phyloP scores from a whole-genome alignment of 257 asterid genomes.

The Agastache rugosa region DNA sequence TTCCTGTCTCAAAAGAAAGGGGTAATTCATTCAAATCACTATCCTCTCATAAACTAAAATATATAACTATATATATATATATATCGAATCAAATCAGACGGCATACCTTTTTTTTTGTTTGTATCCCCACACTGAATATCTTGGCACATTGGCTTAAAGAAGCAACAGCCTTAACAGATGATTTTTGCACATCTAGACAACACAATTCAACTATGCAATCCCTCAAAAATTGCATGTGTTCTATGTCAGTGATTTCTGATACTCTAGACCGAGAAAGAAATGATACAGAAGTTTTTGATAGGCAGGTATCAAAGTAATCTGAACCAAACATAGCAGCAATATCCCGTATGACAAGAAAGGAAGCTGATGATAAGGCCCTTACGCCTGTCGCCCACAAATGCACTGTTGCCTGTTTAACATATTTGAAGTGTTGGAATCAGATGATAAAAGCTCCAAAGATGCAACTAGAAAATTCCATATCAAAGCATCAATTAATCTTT shows the following conservation, averaged over 20 bases:
- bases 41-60: background rate
- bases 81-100: background rate
- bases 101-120: constrained; percentile 79
- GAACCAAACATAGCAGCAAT: constrained; percentile 58
- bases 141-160: constrained; percentile 74
- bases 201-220: constrained; percentile 71
- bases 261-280: constrained; percentile 68
- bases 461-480: constrained; percentile 3
- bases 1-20: constrained; percentile 60
- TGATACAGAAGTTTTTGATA: constrained; percentile 63
- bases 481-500: constrained; percentile 14
- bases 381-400: constrained; percentile 91
- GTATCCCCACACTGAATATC: constrained; percentile 64
- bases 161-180: constrained; percentile 63
- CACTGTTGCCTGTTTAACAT: constrained; percentile 69
- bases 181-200: constrained; percentile 76
- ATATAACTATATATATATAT: background rate
- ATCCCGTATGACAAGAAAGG: constrained; percentile 66
- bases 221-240: constrained; percentile 72
- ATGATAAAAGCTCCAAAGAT: background rate
- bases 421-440: constrained; percentile 28
- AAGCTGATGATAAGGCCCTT: constrained; percentile 64
- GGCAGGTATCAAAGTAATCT: constrained; percentile 64
- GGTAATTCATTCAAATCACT: background rate
- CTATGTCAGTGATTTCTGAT: constrained; percentile 57